Base-by-base conservation (phyloP, 352 stramenopile species). In the Pythium dissotocum region DNA sequence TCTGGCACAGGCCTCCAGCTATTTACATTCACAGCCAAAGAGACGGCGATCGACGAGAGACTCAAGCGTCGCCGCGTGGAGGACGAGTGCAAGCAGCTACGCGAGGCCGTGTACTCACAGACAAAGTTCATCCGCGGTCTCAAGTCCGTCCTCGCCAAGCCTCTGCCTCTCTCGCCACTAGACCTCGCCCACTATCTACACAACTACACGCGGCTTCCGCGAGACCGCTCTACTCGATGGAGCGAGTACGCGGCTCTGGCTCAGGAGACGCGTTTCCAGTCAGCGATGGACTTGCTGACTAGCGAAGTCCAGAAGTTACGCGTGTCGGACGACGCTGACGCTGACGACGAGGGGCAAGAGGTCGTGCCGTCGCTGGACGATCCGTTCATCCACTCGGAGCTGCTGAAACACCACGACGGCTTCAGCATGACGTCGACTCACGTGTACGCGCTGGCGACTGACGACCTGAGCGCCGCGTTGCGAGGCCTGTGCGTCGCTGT, bases 381-480 rank as follows among this genome's bases (percentile, higher is more conserved):
- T 18, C 59, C 59, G 13, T 33, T 49, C 33, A 52, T 66, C n/a
- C 24, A 66, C 26, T 32, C 28, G 9, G 49, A 66, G 35, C 44
- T 58, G 1, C 46, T 65, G 18, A 10, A 46, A 18, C 13, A 56
- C 44, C n/a, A 36, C 32, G 42, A 53, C 24, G 36, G 56, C 21
- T 35, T 36, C 35, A 59, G 48, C 33, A 38, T 66, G 32, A 78
- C 68, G 7, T 73, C 73, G n/a, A 65, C 58, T 0, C 55, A 64
- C 18, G 71, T 77, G 54, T 83, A 77, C 53, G 65, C 71, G 12
- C 66, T 83, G 44, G 73, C 80, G 40, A 80, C 73, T 10, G 46
- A 62, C 69, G 30, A 73, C 63, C 6, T 80, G 9, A 51, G 49
- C 9, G 46, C 49, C 4, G 52, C 53, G 16, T 13, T 80, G 28